Base-by-base conservation (phyloP, 2,329 filamentous ascomycete species). In the Verruconis gallopava region DNA sequence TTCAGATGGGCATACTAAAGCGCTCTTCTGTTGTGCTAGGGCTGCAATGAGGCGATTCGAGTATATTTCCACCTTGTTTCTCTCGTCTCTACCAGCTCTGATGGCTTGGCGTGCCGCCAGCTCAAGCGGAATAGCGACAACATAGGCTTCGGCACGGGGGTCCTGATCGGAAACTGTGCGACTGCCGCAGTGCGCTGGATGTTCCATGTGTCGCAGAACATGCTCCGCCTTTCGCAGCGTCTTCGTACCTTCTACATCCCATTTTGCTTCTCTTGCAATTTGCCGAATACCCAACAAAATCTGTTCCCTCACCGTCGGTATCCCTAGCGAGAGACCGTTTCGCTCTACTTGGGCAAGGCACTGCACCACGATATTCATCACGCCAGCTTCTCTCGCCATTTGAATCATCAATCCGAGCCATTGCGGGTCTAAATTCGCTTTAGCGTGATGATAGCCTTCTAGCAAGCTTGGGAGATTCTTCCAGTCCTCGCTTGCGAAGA, bases 401-500 rank as follows among this genome's bases (percentile, higher is more conserved):
- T 58, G 40, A 9, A 62, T 50, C 32, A 61, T 50, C 50, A 55
- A 58, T 40, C 56, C 56, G 40, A 58, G 48, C 32, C 48, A 41
- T 21, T 37, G 34, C 9, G 47, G 42, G 12, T 47, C 47, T 14
- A 50, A 20, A 5, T 42, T 48, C 35, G 47, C 49, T 5, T 50
- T 44, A 18, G 51, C 50, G 2, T 46, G 47, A 33, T 53, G 47
- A 25, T 62, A 45, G 12, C 55, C 60, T 15, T 51, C 53, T 17
- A 63, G 40, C 34, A 62, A 44, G 5, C 45, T 46, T 4, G 53
- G 52, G 18, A 64, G 28, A 42, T 62, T 61, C 9, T 45, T 38
- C 60, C 60, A 64, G 37, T 57, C 57, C 25, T 30, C 25, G n/a
- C 45, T 43, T n/a, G n/a, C n/a, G 42, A 61, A 57, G 13, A 60